Evolutionary conservation across 148 eudicot genomes (phyloP).

Genomic region (Polygonum maritimum): DNA sequence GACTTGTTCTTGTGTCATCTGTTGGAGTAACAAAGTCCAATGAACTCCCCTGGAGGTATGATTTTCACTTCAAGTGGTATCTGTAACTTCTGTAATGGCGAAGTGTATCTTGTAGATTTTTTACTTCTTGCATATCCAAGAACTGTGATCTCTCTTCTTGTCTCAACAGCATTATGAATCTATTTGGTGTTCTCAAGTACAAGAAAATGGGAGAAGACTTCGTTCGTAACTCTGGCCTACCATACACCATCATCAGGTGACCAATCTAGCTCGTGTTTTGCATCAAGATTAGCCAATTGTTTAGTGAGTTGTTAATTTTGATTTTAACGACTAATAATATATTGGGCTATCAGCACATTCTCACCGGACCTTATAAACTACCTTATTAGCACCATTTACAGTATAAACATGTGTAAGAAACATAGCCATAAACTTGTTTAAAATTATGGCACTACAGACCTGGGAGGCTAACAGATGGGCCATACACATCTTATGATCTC

Average conservation of each 20-base stretch:
- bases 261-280: neutral
- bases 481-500: slow-evolving; percentile 95
- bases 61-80: neutral
- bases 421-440: neutral
- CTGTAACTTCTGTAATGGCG: neutral
- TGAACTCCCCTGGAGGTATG: slow-evolving; percentile 96
- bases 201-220: slow-evolving; percentile 98
- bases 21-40: slow-evolving; percentile 91
- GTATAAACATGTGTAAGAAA: neutral
- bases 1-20: slow-evolving; percentile 89
- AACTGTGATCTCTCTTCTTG: neutral
- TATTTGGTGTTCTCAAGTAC: slow-evolving; percentile 92
- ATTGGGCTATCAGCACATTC: neutral
- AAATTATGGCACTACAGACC: slow-evolving; percentile 31
- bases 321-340: neutral
- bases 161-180: slow-evolving; percentile 77
- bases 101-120: neutral
- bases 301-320: neutral
- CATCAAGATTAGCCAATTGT: neutral
- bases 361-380: no score
- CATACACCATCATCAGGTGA: slow-evolving; percentile 90
- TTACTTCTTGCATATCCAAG: neutral
- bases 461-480: slow-evolving; percentile 95
- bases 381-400: neutral
- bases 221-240: slow-evolving; percentile 75